phyloP scores from a whole-genome alignment of 441 rosid species.

The Flueggea neowawraea region DNA sequence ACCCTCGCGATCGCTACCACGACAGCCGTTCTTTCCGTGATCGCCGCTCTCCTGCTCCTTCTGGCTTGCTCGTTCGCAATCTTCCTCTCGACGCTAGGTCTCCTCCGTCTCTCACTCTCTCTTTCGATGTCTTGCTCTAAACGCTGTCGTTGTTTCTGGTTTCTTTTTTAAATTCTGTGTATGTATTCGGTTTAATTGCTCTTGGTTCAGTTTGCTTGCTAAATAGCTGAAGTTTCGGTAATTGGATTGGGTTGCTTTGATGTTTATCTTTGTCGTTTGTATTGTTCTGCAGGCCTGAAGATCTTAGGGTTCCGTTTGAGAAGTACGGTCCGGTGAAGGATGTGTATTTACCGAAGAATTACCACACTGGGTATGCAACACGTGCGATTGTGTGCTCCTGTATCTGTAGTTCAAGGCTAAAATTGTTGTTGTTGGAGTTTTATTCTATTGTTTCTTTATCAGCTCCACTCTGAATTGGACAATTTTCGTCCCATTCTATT shows the following conservation, averaged over 20 bases:
- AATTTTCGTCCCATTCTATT: too few relatives aligned
- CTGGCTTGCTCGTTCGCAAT: slow-evolving; percentile 89
- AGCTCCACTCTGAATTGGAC: too few relatives aligned
- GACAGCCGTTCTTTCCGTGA: slow-evolving; percentile 60
- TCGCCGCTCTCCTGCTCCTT: slow-evolving; percentile 79
- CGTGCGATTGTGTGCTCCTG: background rate
- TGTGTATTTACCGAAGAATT: slow-evolving; percentile 80
- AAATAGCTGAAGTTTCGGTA: too few relatives aligned
- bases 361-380: slow-evolving; percentile 65
- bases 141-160: background rate
- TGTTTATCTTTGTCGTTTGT: background rate
- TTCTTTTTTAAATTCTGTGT: background rate
- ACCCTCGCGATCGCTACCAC: slow-evolving; percentile 38
- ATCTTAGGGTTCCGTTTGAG: slow-evolving; percentile 80
- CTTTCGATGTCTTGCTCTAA: background rate
- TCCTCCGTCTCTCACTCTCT: background rate
- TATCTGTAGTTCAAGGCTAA: too few relatives aligned
- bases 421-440: background rate
- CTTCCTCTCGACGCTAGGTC: slow-evolving; percentile 93
- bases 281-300: slow-evolving; percentile 60
- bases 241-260: background rate
- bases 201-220: too few relatives aligned
- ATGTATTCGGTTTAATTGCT: too few relatives aligned
- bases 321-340: slow-evolving; percentile 87
- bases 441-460: background rate